Base-by-base conservation (phyloP, 1,284 basidiomycete species). In the Malassezia globosa region DNA sequence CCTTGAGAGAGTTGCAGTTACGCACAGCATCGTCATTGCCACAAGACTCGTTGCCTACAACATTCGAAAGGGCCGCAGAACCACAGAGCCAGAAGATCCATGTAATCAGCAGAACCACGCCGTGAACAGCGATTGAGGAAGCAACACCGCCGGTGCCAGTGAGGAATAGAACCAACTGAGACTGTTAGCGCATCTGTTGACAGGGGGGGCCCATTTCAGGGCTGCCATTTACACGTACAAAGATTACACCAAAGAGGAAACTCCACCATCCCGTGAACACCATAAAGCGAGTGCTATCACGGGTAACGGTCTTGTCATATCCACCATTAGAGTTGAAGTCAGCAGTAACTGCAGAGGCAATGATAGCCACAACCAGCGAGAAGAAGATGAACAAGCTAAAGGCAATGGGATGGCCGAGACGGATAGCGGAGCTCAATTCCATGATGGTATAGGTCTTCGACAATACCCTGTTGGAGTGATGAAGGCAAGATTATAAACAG, bases 81-180 rank as follows among this genome's bases (percentile, higher is more conserved):
- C 62, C 66, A 22, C 66, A 60, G 24, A 67, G 50, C 50, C 56
- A 60, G 64, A 69, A 67, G 42, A 69, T 24, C 63, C 61, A 69
- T 26, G 64, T 67, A 26, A 71, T 24, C 53, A 63, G 51, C 25
- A 68, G 40, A 18, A 60, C 47, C 51, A 70, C 57, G 27, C 48
- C 56, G 60, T 71, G 68, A 29, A 60, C 59, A 10, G 66, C 68
- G 31, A 71, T 68, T 48, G 66, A 69, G 21, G 68, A 69, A 48
- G 69, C 26, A 19, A 62, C 58, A 34, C 68, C 68, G 33, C 68
- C 68, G 21, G 58, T 53, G 39, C 60, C 66, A n/a, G 54, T 51
- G 7, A 71, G 59, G 63, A 71, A 69, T 43, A 67, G 59, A 42
- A 40, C 63, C 37, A 56, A 47, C 64, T 66, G 52, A 8, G 22